Evolutionary conservation across 2,329 filamentous ascomycete species (phyloP), one percentile per base, ranked within the genome.

Genomic region (Magnaporthiopsis rhizophila): DNA sequence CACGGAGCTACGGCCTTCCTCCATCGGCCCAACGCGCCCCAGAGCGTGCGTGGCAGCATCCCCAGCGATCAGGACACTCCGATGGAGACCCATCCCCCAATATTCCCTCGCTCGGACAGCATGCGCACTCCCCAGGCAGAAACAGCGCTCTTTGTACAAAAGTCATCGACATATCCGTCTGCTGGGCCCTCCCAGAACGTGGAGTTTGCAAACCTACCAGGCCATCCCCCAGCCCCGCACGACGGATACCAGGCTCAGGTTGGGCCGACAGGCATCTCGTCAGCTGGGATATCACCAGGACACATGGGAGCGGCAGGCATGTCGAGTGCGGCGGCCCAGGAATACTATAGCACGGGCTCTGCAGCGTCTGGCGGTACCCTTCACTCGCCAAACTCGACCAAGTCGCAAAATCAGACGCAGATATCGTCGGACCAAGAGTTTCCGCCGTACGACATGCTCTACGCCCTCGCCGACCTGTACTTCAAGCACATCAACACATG

Each of bases 401-500:
- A 87, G 34, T 76, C 81, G 12, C 78, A 82, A 60, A 75, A 73
- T 66, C 81, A 75, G 73, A 75, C 74, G 59, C 80, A 79, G 67
- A 77, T 74, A 65, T 80, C 73, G 26, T 78, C 83, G 3, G 87
- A 90, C 69, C 83, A 87, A 62, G 88, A 90, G 65, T 81, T 92
- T 34, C 89, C 89, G 1, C 89, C 89, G 1, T 91, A 91, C 69
- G 89, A 91, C 71, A 77, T 92, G 7, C 77, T 92, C 0, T 92
- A 91, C 70, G 83, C 86, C 2, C 76, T 92, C 13, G 88, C 89
- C 8, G 89, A 92, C 69, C 80, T 92, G 0, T 92, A 91, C 72
- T 92, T 92, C 71, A 90, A 91, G 67, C 87, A 92, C 70, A 85
- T 92, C 72, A 91, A 92, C 71, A 89, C 88, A 0, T 92, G 89